phyloP scores from a whole-genome alignment of 495 filamentous ascomycete species.

The Aspergillus campestris region DNA sequence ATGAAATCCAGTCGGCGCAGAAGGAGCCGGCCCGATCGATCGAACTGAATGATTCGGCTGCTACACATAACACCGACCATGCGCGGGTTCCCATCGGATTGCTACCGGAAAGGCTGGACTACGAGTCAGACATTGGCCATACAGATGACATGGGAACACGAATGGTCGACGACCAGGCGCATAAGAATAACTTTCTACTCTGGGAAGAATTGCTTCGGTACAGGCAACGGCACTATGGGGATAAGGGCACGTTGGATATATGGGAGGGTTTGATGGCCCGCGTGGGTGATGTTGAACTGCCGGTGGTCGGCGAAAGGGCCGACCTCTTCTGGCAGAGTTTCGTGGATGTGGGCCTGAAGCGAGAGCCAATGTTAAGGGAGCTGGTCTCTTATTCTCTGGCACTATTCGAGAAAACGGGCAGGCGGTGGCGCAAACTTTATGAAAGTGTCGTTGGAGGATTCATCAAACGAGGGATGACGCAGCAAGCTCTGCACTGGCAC shows the following conservation, averaged over 20 bases:
- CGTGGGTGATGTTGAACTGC: conserved; percentile 34
- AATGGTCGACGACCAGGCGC: conserved; percentile 46
- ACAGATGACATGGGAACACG: conserved; percentile 25
- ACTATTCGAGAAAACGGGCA: conserved; percentile 35
- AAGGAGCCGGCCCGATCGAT: neutral
- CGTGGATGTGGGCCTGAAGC: conserved; percentile 38
- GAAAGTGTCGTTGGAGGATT: conserved; percentile 38
- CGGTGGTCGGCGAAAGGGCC: conserved; percentile 38
- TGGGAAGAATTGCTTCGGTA: conserved; percentile 60
- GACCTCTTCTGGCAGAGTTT: conserved; percentile 51
- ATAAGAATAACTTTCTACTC: conserved; percentile 45
- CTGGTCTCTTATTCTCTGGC: conserved; percentile 48
- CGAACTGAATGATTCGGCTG: no score
- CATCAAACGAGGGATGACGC: conserved; percentile 24
- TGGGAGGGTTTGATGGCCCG: conserved; percentile 52
- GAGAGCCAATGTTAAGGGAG: conserved; percentile 39
- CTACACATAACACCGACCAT: no score
- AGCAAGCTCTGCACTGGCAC: conserved; percentile 42
- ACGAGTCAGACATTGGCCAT: conserved; percentile 47
- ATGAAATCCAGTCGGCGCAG: conserved; percentile 18
- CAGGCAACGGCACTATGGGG: conserved; percentile 51
- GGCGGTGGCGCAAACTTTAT: conserved; percentile 42
- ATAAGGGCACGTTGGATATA: conserved; percentile 48
- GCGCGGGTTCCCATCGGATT: conserved; percentile 7
- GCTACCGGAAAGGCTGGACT: conserved; percentile 28